Conservation (phyloP, 2,329 filamentous ascomycete species). For the Fusarium camptoceras region DNA sequence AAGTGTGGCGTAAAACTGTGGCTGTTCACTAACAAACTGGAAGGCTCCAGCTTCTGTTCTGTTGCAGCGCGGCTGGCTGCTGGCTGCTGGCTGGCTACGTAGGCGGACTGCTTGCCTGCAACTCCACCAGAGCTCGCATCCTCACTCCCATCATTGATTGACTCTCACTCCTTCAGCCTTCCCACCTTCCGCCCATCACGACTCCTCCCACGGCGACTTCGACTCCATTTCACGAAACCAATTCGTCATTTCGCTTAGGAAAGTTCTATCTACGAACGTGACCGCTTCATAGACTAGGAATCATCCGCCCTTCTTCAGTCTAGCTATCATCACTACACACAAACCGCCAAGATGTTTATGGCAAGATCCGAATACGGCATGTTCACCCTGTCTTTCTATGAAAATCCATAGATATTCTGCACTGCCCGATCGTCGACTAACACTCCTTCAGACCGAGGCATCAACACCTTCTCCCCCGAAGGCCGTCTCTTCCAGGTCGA, state of each 20-base stretch:
- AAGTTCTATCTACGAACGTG: not conserved
- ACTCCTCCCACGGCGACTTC: slow-evolving; percentile 2
- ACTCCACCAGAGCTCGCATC: slow-evolving; percentile 46
- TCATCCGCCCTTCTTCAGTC: slow-evolving; percentile 18
- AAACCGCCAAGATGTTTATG: slow-evolving; percentile 89
- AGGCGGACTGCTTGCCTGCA: slow-evolving; percentile 56
- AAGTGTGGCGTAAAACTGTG: slow-evolving; percentile 39
- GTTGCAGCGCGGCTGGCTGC: slow-evolving; percentile 16
- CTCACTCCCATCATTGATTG: slow-evolving; percentile 31
- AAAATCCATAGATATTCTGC: slow-evolving; percentile 14
- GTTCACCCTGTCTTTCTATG: slow-evolving; percentile 51
- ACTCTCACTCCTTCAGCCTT: slow-evolving; percentile 29
- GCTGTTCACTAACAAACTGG: slow-evolving; percentile 24
- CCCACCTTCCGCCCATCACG: slow-evolving; percentile 8
- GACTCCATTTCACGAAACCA: not conserved
- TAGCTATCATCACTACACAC: slow-evolving; percentile 32
- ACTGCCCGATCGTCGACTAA: slow-evolving; percentile 28
- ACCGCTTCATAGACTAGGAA: slow-evolving; percentile 10
- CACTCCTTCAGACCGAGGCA: slow-evolving; percentile 81
- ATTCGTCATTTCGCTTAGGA: not conserved
- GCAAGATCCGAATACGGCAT: slow-evolving; percentile 99
- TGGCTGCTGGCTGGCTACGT: slow-evolving; percentile 46
- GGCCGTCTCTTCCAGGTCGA: slow-evolving; percentile 99
- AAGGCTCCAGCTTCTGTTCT: slow-evolving; percentile 27
- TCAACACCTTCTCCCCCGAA: slow-evolving; percentile 99